Evolutionary conservation across 2,329 filamentous ascomycete species (phyloP).

Genomic region (Colletotrichum horii): DNA sequence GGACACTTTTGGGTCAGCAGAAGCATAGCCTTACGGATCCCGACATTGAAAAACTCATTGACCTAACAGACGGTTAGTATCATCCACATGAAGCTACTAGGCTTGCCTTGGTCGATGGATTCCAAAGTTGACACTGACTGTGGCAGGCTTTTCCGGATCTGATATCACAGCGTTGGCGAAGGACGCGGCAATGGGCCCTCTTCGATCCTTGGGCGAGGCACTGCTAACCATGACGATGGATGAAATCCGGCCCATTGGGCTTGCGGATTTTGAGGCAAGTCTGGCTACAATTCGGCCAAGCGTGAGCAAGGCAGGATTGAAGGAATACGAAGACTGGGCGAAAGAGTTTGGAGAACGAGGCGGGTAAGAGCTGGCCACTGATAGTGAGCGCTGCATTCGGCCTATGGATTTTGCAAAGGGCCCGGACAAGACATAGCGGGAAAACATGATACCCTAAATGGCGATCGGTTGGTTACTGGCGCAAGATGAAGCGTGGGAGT

Average conservation of each 20-base stretch:
- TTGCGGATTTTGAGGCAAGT: constrained; percentile 85
- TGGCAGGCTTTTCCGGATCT: constrained; percentile 89
- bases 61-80: constrained; percentile 78
- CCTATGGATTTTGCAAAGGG: background rate
- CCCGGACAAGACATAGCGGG: background rate
- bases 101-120: background rate
- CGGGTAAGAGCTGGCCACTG: constrained; percentile 54
- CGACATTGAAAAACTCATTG: constrained; percentile 78
- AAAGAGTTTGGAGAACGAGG: constrained; percentile 90
- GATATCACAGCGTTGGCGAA: constrained; percentile 97
- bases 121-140: background rate
- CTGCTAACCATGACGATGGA: constrained; percentile 92
- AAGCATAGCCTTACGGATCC: constrained; percentile 77
- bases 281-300: constrained; percentile 86
- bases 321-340: constrained; percentile 94
- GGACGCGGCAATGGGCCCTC: constrained; percentile 95
- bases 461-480: background rate
- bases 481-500: background rate
- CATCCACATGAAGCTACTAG: background rate
- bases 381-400: background rate
- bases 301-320: constrained; percentile 83
- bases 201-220: constrained; percentile 88
- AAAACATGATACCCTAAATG: background rate
- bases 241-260: constrained; percentile 84
- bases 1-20: constrained; percentile 82